A percentile compares a stretch with the other conserved stretches of the same genome.
Evolutionary conservation across 164 flowering plant genomes (phyloP).

Genomic region (Macadamia tetraphylla): DNA sequence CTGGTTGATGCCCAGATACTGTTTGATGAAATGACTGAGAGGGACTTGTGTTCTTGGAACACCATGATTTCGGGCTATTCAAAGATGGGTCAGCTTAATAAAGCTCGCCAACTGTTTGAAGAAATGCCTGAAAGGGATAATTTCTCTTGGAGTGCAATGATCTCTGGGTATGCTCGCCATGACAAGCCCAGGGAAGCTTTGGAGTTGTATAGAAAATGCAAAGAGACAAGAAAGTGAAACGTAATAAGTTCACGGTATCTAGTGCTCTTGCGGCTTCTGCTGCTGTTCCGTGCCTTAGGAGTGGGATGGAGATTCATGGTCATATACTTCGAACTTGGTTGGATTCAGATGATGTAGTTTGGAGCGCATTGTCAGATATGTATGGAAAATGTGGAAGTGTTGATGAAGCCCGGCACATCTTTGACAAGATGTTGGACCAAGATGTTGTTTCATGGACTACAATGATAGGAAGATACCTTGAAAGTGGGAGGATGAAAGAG

Average conservation of each 20-base stretch:
- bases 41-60: constrained; percentile 33
- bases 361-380: constrained; percentile 33
- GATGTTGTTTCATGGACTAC: constrained; percentile 34
- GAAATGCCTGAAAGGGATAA: constrained; percentile 27
- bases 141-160: constrained; percentile 32
- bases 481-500: constrained; percentile 22
- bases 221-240: constrained; percentile 6
- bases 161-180: constrained; percentile 28
- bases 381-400: constrained; percentile 32
- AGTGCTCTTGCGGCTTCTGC: constrained; percentile 27
- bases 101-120: constrained; percentile 22
- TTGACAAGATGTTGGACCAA: constrained; percentile 18
- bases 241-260: constrained; percentile 25
- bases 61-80: constrained; percentile 25
- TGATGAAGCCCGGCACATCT: constrained; percentile 22
- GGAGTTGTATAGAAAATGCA: constrained; percentile 23
- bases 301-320: constrained; percentile 29
- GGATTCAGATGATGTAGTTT: constrained; percentile 23
- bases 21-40: constrained; percentile 26
- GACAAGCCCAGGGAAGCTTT: constrained; percentile 21
- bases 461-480: constrained; percentile 28
- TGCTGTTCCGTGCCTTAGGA: constrained; percentile 16
- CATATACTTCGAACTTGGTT: constrained; percentile 23
- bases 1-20: constrained; percentile 13
- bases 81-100: constrained; percentile 16